A percentile compares a stretch with the other conserved stretches of the same genome.
Conservation (phyloP, 1,284 basidiomycete genomes). For the Trametes versicolor region DNA sequence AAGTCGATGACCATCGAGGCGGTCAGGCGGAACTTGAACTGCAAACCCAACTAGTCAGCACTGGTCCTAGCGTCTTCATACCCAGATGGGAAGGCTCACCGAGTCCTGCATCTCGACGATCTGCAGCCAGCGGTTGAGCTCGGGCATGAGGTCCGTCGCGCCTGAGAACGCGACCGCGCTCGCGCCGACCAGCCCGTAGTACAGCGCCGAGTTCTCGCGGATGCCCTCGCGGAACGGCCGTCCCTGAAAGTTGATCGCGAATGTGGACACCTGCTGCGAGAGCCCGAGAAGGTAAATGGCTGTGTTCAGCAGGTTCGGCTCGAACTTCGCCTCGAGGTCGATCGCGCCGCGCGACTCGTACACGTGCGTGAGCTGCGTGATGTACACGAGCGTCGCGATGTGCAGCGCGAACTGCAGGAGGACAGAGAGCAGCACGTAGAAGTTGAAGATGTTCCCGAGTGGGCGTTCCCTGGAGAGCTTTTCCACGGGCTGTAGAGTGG, state of each 20-base stretch:
- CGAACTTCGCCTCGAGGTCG: conserved; percentile 94
- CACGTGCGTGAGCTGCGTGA: conserved; percentile 83
- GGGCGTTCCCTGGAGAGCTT: conserved; percentile 92
- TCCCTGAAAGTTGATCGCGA: conserved; percentile 95
- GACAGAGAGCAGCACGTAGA: conserved; percentile 92
- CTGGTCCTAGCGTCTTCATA: no score
- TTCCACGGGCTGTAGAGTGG: conserved; percentile 79
- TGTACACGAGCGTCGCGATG: conserved; percentile 89
- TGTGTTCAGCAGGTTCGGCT: conserved; percentile 92
- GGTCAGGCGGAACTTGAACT: conserved; percentile 88
- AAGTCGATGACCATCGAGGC: conserved; percentile 90
- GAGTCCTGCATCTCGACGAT: conserved; percentile 88
- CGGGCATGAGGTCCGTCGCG: conserved; percentile 93
- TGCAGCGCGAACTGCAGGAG: conserved; percentile 93
- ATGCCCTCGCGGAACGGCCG: conserved; percentile 97
- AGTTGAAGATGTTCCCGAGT: conserved; percentile 93
- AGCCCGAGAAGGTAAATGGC: conserved; percentile 94
- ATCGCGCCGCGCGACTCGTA: conserved; percentile 86
- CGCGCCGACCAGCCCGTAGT: conserved; percentile 89
- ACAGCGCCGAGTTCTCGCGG: conserved; percentile 91
- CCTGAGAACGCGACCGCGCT: conserved; percentile 93
- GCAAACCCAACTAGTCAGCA: conserved; percentile 4
- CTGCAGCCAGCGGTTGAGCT: conserved; percentile 96
- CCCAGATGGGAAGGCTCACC: conserved; percentile 57
- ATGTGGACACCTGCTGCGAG: conserved; percentile 96